Base-by-base conservation (phyloP, 495 filamentous ascomycete genomes). In the Lichina pygmaea region DNA sequence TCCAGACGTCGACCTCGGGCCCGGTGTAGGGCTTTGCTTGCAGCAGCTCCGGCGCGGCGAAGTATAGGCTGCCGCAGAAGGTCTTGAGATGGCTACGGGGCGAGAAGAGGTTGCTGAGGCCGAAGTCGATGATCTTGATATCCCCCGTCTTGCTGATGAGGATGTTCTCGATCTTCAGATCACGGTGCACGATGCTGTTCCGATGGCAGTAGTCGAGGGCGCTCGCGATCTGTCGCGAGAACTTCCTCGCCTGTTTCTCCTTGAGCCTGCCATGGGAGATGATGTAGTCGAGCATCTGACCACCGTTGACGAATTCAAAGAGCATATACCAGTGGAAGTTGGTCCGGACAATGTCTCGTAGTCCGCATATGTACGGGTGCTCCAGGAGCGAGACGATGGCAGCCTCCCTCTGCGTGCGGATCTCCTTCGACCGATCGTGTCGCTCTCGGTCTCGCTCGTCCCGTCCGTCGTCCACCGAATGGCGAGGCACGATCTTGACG, bases 301-400 rank as follows among this genome's bases (percentile, higher is more conserved):
- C 91, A 43, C 89, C 89, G 57, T 99, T 94, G 60, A 99, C 91
- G 58, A 93, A 93, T 63, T 99, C 89, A 56, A 95, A 99, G 17
- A 99, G 73, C 89, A 99, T 99, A 59, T 99, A 99, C 89, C 89
- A 99, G 58, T 99, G 89, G 60, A 93, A 89, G 54, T 84, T 81
- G 13, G 89, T 95, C 17, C 85, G 79, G 44, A 94, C 74, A 11
- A 93, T 83, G 61, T 99, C 89, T 48, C 85, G 72, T 73, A 99
- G 85, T 7, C 78, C 86, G 58, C 89, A 99, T 48, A 97, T 92
- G 57, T 94, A 93, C 6, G 89, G 91, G 52, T 95, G 89, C 56
- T 85, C 78, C 40, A 93, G 71, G 17, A 99, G 76, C 30, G 81
- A 92, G 49, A 95, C 89, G 52, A 99, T 95, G 50, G 89, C 89